Base-by-base conservation (phyloP, 164 flowering plant genomes). In the Akebia trifoliata region DNA sequence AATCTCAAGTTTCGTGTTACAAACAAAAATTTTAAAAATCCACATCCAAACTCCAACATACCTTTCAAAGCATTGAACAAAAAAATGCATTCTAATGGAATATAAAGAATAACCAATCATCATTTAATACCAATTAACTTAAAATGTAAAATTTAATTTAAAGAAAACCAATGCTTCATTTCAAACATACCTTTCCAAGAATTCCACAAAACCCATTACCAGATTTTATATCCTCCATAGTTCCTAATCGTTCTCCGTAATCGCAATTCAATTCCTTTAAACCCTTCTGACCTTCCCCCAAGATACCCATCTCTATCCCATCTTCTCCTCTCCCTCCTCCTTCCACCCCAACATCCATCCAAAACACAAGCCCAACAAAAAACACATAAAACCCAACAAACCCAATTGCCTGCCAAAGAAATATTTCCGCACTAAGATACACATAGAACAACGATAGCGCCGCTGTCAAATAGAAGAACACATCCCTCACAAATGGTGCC, bases 341-440 rank as follows among this genome's bases (percentile, higher is more conserved):
- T 53, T 69, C 40, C 50, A 42, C 63, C 11, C 87, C 89, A 55
- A 84, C 78, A 78, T 93, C 99, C 95, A 87, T 93, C 87, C 90
- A 90, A 67, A 93, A 84, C 72, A 93, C 99, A 66, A 90, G 59
- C 64, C 81, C 99, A 43, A 94, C 95, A 64, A 94, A 94, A 54
- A 94, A 83, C 45, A 77, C 38, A 72, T 94, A 94, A 60, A 87
- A 90, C 67, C 77, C 89, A 24, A 90, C 93, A 74, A 94, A 88
- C 34, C 91, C 97, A 69, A 83, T 55, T 1, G 97, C 99, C 70
- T 94, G 99, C 97, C 96, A 94, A 11, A 94, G 56, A 39, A 57
- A 87, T 54, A 94, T 82, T 85, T 88, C 95, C 17, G 80, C 99
- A 61, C 89, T 85, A 47, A 90, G 68, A 61, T 90, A 94, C 5